phyloP scores from a whole-genome alignment of 2,329 filamentous ascomycete species.

The Exophiala aquamarina region DNA sequence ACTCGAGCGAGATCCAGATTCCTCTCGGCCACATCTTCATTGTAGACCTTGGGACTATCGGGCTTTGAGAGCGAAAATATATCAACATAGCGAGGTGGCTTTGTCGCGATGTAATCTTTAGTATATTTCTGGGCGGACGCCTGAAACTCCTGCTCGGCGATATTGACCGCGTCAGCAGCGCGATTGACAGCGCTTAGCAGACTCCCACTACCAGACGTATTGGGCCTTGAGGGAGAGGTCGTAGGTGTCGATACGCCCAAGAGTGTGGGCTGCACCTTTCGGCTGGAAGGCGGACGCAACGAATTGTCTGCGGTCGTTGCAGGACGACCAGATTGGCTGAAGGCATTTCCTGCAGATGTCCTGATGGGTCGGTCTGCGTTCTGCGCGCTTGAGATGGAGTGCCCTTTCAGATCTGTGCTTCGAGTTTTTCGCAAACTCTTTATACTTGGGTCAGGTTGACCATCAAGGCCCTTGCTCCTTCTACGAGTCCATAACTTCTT shows the following conservation, averaged over 20 bases:
- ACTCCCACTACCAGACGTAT: constrained; percentile 25
- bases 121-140: constrained; percentile 10
- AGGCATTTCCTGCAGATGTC: neutral
- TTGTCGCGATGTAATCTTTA: constrained; percentile 9
- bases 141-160: constrained; percentile 16
- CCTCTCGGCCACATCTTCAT: constrained; percentile 26
- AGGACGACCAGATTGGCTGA: neutral
- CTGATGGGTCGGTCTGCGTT: neutral
- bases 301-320: constrained; percentile 1
- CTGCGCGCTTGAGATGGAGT: constrained; percentile 5
- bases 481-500: constrained; percentile 23
- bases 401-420: constrained; percentile 9
- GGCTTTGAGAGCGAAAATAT: constrained; percentile 24
- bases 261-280: constrained; percentile 16
- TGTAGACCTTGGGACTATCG: constrained; percentile 14
- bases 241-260: constrained; percentile 18
- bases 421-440: constrained; percentile 17
- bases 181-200: constrained; percentile 25
- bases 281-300: constrained; percentile 1
- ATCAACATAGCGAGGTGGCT: constrained; percentile 24
- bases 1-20: constrained; percentile 21
- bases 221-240: constrained; percentile 17
- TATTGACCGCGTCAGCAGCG: constrained; percentile 21
- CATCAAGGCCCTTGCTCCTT: constrained; percentile 22
- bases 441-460: constrained; percentile 8